Percentiles rank a stretch among this genome's conserved stretches.
Evolutionary conservation across 2,329 filamentous ascomycete genomes (phyloP).

Genomic region (Sporothrix variecibatus): DNA sequence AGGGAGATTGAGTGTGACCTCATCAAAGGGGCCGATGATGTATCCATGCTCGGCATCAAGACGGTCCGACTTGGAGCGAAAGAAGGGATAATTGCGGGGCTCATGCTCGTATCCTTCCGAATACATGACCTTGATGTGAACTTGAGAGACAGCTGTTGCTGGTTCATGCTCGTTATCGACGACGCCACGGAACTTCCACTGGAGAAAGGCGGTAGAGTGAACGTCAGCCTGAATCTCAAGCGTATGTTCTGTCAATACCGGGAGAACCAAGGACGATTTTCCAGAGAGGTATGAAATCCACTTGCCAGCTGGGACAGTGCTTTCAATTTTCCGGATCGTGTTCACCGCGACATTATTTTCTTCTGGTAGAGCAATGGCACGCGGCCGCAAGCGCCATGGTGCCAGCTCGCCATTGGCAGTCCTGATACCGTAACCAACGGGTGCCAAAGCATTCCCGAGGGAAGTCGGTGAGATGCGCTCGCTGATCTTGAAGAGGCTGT

Average conservation of each 20-base stretch:
- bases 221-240: conserved; percentile 35
- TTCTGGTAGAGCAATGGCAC: conserved; percentile 41
- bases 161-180: not conserved
- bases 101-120: conserved; percentile 41
- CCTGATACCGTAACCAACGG: conserved; percentile 37
- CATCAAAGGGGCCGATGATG: conserved; percentile 42
- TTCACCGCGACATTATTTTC: conserved; percentile 32
- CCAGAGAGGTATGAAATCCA: conserved; percentile 31
- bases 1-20: conserved; percentile 36
- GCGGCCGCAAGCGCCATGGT: conserved; percentile 44
- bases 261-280: conserved; percentile 24
- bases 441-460: conserved; percentile 14
- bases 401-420: conserved; percentile 44
- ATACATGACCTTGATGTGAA: conserved; percentile 35
- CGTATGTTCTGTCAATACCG: conserved; percentile 29
- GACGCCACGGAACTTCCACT: conserved; percentile 29
- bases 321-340: conserved; percentile 34
- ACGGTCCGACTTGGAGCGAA: conserved; percentile 43
- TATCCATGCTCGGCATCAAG: conserved; percentile 35
- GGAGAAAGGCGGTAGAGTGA: conserved; percentile 36
- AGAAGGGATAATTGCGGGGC: conserved; percentile 43
- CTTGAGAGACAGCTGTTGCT: not conserved
- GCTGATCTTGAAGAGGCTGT: conserved; percentile 31
- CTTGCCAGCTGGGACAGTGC: conserved; percentile 7
- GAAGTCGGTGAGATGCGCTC: conserved; percentile 30